phyloP scores from a whole-genome alignment of 371 early-diverging fungal genomes.

The Mortierella sp. region DNA sequence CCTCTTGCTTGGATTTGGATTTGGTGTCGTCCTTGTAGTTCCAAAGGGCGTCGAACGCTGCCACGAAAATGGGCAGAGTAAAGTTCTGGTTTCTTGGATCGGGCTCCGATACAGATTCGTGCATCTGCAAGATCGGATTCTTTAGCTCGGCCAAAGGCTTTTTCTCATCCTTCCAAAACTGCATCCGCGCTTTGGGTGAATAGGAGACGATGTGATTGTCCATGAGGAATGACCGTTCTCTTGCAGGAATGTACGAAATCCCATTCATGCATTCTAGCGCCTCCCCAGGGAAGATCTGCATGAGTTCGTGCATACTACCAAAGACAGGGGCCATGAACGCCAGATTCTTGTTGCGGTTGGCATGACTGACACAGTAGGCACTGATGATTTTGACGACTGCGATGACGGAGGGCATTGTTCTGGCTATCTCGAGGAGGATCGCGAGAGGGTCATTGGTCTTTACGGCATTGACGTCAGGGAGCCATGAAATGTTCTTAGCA shows the following conservation, averaged over 20 bases:
- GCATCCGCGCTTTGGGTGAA: slow-evolving; percentile 12
- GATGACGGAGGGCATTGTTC: neutral
- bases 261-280: slow-evolving; percentile 1
- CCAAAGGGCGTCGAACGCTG: slow-evolving; percentile 34
- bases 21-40: neutral
- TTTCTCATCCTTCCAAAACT: slow-evolving; percentile 12
- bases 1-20: slow-evolving; percentile 3
- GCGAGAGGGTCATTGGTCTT: slow-evolving; percentile 1
- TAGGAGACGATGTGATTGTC: slow-evolving; percentile 17
- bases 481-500: slow-evolving; percentile 11
- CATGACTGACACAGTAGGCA: slow-evolving; percentile 13
- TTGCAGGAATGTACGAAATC: slow-evolving; percentile 10
- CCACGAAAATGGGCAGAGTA: slow-evolving; percentile 17
- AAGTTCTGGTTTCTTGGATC: slow-evolving; percentile 13
- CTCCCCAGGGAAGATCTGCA: slow-evolving; percentile 13
- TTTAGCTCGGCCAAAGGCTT: slow-evolving; percentile 2
- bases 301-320: slow-evolving; percentile 3
- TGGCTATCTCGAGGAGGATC: neutral
- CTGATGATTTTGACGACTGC: neutral
- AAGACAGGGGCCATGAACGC: slow-evolving; percentile 9
- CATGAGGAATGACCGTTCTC: slow-evolving; percentile 7
- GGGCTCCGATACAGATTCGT: neutral
- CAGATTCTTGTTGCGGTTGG: slow-evolving; percentile 7
- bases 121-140: slow-evolving; percentile 24
- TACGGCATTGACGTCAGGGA: slow-evolving; percentile 1